Base-by-base conservation (phyloP, 768 basidiomycete genomes). In the Boletus coccyginus region DNA sequence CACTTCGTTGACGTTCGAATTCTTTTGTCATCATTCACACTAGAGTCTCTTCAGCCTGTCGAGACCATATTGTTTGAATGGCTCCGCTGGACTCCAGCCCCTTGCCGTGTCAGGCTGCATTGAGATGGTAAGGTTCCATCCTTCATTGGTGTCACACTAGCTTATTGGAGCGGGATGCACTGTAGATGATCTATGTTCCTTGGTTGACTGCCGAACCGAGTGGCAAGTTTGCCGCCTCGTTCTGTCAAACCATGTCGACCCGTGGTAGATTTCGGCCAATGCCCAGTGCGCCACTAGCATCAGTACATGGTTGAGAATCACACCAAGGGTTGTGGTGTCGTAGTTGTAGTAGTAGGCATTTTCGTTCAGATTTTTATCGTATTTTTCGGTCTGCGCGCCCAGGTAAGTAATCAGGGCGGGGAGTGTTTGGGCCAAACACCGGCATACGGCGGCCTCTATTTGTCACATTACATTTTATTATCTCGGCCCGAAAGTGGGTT, bases 401-500 rank as follows among this genome's bases (percentile, higher is more conserved):
- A 50, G 68, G 68, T 67, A 68, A 57, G 66, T 70, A 50, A 59
- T 66, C 36, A 57, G 63, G 63, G 64, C 60, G 50, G 59, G 59
- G 54, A 42, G 54, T 68, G 46, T 69, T 69, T 71, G 58, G 56
- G 44, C 67, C 67, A 71, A 69, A 71, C 60, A 69, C 61, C 69
- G 67, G 66, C 61, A 70, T 61, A 66, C 55, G 65, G 61, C 64
- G 68, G 59, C 58, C 35, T 53, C 31, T 63, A 64, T 65, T 65
- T 66, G 65, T 72, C 69, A 70, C 52, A 58, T 64, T 52, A 60
- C 57, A 49, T 64, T 71, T 66, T 69, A 75, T 62, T 64, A 44
- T 80, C 67, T 77, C 80, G 79, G 81, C 74, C 80, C 81, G 81
- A 81, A 78, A 78, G 66, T 62, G 65, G 66, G 74, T 78, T 81